Base-by-base conservation (phyloP, 1,284 basidiomycete species). In the Trichosporon sp. region DNA sequence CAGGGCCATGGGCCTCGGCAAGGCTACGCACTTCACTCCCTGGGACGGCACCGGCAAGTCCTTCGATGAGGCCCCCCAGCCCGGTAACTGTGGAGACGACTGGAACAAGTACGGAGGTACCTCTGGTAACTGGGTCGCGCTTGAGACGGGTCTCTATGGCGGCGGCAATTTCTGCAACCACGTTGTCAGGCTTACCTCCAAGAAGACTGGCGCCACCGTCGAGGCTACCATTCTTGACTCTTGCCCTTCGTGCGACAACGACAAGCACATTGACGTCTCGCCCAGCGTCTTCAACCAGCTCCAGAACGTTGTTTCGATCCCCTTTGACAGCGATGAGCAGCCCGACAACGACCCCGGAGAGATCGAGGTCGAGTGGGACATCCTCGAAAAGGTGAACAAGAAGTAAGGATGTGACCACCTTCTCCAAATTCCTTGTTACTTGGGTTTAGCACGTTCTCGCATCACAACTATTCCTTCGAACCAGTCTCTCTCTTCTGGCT, bases 181-280 rank as follows among this genome's bases (percentile, higher is more conserved):
- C n/a, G n/a, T n/a, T n/a, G n/a, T n/a, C n/a, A n/a, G n/a, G n/a
- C n/a, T n/a, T n/a, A 78, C 78, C 68, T 76, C 77, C 76, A 76
- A 75, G 77, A 90, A 89, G 10, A 40, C 38, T 83, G 86, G 87
- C 74, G 86, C 88, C 81, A 82, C 81, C 19, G 88, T 92, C 73
- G 86, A 83, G 2, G 93, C 90, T 70, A 87, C 85, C 26, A 86
- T 95, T 76, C 90, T 87, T 72, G 94, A 96, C 78, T 89, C 87
- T 31, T 96, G 94, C 87, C 93, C 93, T n/a, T 90, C 89, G 7
- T 98, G 95, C 86, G 68, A 48, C 69, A 73, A 74, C 70, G 67
- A 68, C 43, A 86, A 90, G 81, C 91, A 89, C 32, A 76, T 98
- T 78, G 95, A 98, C 81, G 88, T 97, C 71, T 94, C 92, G 12